Conservation (phyloP, 768 basidiomycete genomes). For the Leccinum aurantiacum region DNA sequence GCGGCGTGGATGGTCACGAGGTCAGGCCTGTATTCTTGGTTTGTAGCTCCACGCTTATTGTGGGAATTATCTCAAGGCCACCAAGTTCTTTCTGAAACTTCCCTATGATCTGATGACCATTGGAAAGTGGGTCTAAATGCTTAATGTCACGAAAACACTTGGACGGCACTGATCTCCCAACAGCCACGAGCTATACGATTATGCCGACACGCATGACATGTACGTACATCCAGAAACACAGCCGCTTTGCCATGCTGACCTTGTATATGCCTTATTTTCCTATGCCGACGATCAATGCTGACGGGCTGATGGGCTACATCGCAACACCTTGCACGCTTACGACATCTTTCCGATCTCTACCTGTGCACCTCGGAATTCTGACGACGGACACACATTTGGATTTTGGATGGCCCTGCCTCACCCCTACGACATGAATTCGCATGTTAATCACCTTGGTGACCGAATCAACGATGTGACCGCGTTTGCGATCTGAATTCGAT, state of each 20-base stretch:
- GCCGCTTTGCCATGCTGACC: slow-evolving; percentile 4
- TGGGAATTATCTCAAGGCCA: neutral
- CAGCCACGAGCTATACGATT: slow-evolving; percentile 83
- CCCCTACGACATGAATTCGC: neutral
- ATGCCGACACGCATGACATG: slow-evolving; percentile 68
- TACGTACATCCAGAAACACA: slow-evolving; percentile 22
- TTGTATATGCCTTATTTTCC: neutral
- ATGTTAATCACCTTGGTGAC: neutral
- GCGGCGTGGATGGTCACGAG: slow-evolving; percentile 63
- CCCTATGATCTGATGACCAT: slow-evolving; percentile 84
- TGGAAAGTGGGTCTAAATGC: slow-evolving; percentile 60
- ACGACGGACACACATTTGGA: neutral
- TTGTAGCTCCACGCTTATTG: neutral
- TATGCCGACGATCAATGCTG: neutral
- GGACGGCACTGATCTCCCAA: neutral
- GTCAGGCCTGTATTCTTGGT: slow-evolving; percentile 36
- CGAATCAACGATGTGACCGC: neutral
- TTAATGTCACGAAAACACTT: neutral
- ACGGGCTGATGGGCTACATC: neutral
- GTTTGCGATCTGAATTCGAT: slow-evolving; percentile 1
- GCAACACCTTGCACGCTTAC: neutral
- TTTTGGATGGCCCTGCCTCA: neutral
- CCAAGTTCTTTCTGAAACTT: slow-evolving; percentile 53
- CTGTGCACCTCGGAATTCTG: neutral
- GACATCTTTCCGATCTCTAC: neutral